Evolutionary conservation across 805 yeast species (phyloP).

Genomic region (Wickerhamiella slavikovae): DNA sequence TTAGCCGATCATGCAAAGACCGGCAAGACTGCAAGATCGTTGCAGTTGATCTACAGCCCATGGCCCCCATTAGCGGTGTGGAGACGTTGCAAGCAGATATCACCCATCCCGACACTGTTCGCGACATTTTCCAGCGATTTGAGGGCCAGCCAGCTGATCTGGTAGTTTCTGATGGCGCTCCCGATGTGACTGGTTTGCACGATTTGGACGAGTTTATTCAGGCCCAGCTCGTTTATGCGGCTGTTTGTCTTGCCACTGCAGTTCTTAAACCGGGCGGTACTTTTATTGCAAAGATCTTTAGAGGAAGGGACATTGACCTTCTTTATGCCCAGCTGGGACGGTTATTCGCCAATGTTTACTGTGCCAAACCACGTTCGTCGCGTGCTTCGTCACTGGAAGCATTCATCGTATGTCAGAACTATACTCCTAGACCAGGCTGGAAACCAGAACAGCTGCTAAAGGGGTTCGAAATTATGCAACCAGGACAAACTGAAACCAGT

Average conservation of each 20-base stretch:
- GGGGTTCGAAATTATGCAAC: constrained; percentile 24
- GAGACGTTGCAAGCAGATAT: constrained; percentile 88
- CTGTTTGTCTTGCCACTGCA: constrained; percentile 79
- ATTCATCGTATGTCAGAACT: constrained; percentile 79
- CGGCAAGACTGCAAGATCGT: constrained; percentile 45
- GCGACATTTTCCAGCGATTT: constrained; percentile 54
- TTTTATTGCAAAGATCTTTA: constrained; percentile 87
- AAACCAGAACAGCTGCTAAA: constrained; percentile 25
- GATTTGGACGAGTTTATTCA: constrained; percentile 94
- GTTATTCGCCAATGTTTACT: constrained; percentile 66
- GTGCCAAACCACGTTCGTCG: constrained; percentile 93
- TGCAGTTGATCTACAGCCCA: constrained; percentile 91
- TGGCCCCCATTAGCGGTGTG: constrained; percentile 89
- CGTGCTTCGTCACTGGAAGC: constrained; percentile 90
- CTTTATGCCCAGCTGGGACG: constrained; percentile 81
- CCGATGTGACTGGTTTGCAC: constrained; percentile 94
- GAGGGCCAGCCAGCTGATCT: constrained; percentile 89
- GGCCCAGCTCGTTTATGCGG: constrained; percentile 81
- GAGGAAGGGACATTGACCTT: constrained; percentile 90
- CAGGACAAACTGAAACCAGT: constrained; percentile 2
- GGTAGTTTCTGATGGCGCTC: constrained; percentile 95
- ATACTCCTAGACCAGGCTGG: constrained; percentile 72
- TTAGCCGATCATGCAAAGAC: constrained; percentile 34
- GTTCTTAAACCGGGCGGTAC: constrained; percentile 74
- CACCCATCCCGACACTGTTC: constrained; percentile 81